phyloP scores from a whole-genome alignment of 2,329 filamentous ascomycete genomes.

The Xylaria sp. region DNA sequence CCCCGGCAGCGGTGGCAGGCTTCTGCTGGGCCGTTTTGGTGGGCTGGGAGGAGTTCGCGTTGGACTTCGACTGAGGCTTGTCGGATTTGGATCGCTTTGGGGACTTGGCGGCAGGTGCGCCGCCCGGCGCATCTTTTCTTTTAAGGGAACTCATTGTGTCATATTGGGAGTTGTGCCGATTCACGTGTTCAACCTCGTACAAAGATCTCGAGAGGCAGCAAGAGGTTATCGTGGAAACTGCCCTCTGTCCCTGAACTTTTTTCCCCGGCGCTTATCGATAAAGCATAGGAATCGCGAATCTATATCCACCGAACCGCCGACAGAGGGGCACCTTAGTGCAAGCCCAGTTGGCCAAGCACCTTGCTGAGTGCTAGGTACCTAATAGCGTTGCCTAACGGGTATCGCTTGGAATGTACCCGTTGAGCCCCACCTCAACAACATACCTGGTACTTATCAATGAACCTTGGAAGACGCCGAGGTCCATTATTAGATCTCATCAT shows the following conservation, averaged over 20 bases:
- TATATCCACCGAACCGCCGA: slow-evolving; percentile 1
- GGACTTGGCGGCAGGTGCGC: slow-evolving; percentile 60
- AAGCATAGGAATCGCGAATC: neutral
- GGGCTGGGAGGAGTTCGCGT: slow-evolving; percentile 47
- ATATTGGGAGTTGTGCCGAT: slow-evolving; percentile 32
- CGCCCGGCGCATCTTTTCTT: slow-evolving; percentile 66
- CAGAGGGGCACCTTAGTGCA: slow-evolving; percentile 18
- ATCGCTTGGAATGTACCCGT: neutral
- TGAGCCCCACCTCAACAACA: slow-evolving; percentile 1
- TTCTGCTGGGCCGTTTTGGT: slow-evolving; percentile 42
- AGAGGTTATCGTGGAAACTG: slow-evolving; percentile 17
- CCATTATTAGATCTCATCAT: slow-evolving; percentile 11
- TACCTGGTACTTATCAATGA: neutral
- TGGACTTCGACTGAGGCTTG: slow-evolving; percentile 50
- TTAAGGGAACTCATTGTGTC: slow-evolving; percentile 66
- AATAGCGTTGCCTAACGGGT: neutral
- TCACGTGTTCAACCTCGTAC: slow-evolving; percentile 4
- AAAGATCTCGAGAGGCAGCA: slow-evolving; percentile 6
- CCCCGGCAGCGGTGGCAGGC: slow-evolving; percentile 48
- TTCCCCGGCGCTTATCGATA: slow-evolving; percentile 40
- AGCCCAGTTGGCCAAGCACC: no score
- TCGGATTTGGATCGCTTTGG: slow-evolving; percentile 59
- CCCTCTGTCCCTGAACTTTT: slow-evolving; percentile 33
- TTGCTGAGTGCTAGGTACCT: no score
- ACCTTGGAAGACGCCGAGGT: slow-evolving; percentile 8